Base-by-base conservation (phyloP, 73 alveolate genomes). In the Tetrahymena elliotti region DNA sequence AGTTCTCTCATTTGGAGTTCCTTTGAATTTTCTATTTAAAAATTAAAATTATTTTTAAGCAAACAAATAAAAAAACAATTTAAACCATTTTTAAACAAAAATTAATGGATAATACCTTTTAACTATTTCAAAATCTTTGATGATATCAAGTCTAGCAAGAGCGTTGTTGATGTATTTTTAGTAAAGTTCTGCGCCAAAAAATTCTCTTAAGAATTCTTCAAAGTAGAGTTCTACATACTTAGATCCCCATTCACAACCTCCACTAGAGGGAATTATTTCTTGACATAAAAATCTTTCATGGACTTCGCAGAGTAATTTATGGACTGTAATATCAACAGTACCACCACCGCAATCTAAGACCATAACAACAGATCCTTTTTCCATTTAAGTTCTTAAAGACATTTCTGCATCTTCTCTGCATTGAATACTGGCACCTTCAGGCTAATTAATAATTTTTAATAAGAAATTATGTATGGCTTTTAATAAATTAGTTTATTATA, bases 211-310 rank as follows among this genome's bases (percentile, higher is more conserved):
- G 97, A 98, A 99, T 88, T 98, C 98, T 84, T 99, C 99, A 95
- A 99, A 99, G 96, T 99, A 98, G 41, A 95, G 95, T 97, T 99
- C 99, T 15, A 99, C 99, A 97, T 98, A 99, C 94, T 99, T 99
- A 18, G 99, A 97, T 6, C 99, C 99, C 99, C 99, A 99, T 97
- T 99, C 99, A 93, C 99, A 99, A 9, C 99, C 99, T 11, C 99
- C 99, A 36, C 99, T 96, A 16, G 99, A 97, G 38, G 99, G 99
- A 40, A 99, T 95, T 13, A 98, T 97, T 93, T 99, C 99, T 95
- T 99, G 99, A 95, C 99, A 98, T 93, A 99, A 95, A 94, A 99
- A 99, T 54, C 96, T 98, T 93, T 99, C 99, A 95, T 95, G 97
- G 11, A 99, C 99, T 33, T 98, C 98, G 93, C 99, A 98, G 94